Conservation (phyloP, 2,329 filamentous ascomycete genomes). For the Colletotrichum sp. region DNA sequence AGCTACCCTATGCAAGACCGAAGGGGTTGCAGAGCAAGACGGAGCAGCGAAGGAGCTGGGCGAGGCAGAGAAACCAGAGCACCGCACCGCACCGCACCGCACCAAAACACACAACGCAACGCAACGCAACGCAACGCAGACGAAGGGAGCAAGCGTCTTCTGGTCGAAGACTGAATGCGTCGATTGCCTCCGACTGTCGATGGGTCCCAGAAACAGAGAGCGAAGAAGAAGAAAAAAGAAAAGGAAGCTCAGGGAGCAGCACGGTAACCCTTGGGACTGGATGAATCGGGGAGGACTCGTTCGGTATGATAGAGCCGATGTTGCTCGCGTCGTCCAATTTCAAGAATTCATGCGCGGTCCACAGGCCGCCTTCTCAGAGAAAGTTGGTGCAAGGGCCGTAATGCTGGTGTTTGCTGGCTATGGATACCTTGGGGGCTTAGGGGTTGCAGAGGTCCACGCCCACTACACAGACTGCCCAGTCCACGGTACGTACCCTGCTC, state of each 20-base stretch:
- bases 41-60: not conserved
- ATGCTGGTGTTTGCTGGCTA: not conserved
- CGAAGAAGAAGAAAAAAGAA: not conserved
- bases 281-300: not conserved
- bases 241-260: not conserved
- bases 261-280: not conserved
- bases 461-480: not conserved
- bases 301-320: slow-evolving; percentile 5
- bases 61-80: not conserved
- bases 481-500: not conserved
- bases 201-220: not conserved
- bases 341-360: slow-evolving; percentile 25
- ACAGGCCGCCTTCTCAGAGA: slow-evolving; percentile 7
- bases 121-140: not conserved
- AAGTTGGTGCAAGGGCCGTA: slow-evolving; percentile 11
- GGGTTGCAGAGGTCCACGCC: not conserved
- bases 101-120: not conserved
- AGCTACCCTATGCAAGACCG: not conserved
- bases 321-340: slow-evolving; percentile 22
- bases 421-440: not conserved
- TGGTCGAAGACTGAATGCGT: not conserved
- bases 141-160: slow-evolving; percentile 1
- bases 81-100: not conserved
- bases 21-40: not conserved
- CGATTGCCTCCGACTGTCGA: not conserved